Conservation (phyloP, 345 rosid species). For the Populus davidiana region DNA sequence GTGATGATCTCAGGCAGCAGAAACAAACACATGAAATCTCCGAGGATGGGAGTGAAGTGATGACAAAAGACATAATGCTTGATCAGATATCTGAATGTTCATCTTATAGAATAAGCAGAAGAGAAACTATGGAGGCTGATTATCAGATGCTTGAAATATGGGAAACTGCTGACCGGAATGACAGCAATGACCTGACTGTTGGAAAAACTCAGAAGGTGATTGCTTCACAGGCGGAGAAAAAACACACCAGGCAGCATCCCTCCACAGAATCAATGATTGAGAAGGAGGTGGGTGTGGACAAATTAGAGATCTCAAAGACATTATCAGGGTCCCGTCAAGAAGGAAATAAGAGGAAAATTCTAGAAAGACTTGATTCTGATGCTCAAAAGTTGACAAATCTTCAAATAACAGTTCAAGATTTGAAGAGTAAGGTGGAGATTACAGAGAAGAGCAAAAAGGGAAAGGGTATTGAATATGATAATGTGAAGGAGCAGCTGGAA, state of each 20-base stretch:
- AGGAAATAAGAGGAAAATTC: conserved; percentile 58
- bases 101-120: conserved; percentile 65
- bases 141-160: conserved; percentile 56
- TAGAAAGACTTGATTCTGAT: conserved; percentile 89
- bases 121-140: conserved; percentile 53
- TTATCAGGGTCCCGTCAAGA: conserved; percentile 54
- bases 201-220: conserved; percentile 37
- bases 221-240: conserved; percentile 23
- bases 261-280: conserved; percentile 56
- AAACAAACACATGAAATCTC: conserved; percentile 43
- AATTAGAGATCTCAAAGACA: conserved; percentile 60
- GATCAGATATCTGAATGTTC: conserved; percentile 90
- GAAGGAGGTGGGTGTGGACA: conserved; percentile 73
- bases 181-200: conserved; percentile 46
- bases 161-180: conserved; percentile 44
- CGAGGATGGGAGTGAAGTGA: conserved; percentile 52
- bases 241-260: conserved; percentile 38
- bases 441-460: conserved; percentile 60
- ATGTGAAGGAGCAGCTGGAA: conserved; percentile 67
- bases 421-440: conserved; percentile 65
- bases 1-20: conserved; percentile 34
- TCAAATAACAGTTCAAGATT: conserved; percentile 72
- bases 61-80: conserved; percentile 90
- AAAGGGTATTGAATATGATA: conserved; percentile 61
- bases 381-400: conserved; percentile 77